Percentiles rank a stretch among this genome's conserved stretches.
These are phyloP conservation scores for Magnaporthiopsis incrustans DNA, from an alignment of 2,329 filamentous ascomycete genomes.

Conservation along the genomic window DNA sequence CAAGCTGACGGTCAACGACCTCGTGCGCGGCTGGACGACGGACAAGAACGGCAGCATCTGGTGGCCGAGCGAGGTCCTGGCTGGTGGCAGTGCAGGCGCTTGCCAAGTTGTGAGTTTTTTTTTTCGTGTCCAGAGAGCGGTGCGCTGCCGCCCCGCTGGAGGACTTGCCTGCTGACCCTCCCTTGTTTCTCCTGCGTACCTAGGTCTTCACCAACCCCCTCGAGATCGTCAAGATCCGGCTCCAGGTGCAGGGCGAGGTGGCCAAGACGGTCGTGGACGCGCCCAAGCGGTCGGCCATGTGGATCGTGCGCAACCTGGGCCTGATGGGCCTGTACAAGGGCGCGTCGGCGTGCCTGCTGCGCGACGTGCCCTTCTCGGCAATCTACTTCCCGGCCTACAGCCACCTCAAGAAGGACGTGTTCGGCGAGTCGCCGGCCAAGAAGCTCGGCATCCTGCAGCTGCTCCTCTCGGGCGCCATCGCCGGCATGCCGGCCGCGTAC, in stretches of 20 bases:
- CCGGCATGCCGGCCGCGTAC: slow-evolving; percentile 86
- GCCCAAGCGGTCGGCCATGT: slow-evolving; percentile 87
- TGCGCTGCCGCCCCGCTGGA: too few species aligned
- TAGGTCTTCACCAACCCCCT: slow-evolving; percentile 95
- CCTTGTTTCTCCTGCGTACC: neutral
- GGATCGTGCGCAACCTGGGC: slow-evolving; percentile 94
- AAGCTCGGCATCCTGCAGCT: slow-evolving; percentile 87
- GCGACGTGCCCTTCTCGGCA: slow-evolving; percentile 94
- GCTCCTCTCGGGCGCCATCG: slow-evolving; percentile 88
- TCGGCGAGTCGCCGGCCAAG: slow-evolving; percentile 80
- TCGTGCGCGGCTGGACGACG: slow-evolving; percentile 70
- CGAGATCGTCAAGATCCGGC: slow-evolving; percentile 97
- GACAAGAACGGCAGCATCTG: slow-evolving; percentile 69
- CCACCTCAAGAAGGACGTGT: slow-evolving; percentile 88
- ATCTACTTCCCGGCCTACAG: slow-evolving; percentile 98
- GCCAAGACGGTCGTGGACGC: slow-evolving; percentile 77
- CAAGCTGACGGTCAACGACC: slow-evolving; percentile 95
- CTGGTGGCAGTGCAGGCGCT: slow-evolving; percentile 81
- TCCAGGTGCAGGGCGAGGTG: slow-evolving; percentile 95
- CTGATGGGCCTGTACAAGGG: slow-evolving; percentile 95
- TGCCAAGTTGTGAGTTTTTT: slow-evolving; percentile 81
- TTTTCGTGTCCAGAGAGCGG: neutral
- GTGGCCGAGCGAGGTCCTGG: slow-evolving; percentile 65
- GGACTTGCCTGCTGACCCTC: neutral
- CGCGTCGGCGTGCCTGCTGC: slow-evolving; percentile 84